phyloP scores from a whole-genome alignment of 2,329 filamentous ascomycete genomes.

The Beauveria sp. region DNA sequence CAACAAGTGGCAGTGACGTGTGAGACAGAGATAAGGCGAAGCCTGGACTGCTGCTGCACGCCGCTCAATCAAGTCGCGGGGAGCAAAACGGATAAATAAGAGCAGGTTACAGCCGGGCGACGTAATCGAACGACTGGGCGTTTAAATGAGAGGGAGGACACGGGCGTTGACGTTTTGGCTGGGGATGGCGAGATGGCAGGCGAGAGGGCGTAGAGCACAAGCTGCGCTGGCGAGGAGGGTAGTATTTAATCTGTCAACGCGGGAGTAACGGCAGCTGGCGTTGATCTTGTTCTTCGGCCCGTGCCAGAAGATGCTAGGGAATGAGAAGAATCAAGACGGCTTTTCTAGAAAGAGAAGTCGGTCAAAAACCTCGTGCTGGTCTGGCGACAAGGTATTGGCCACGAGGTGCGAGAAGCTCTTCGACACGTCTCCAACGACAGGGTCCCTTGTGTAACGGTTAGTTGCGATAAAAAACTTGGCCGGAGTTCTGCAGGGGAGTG shows the following conservation, averaged over 20 bases:
- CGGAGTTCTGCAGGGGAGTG: neutral
- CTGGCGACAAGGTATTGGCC: conserved; percentile 3
- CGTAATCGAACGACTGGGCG: neutral
- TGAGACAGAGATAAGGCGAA: conserved; percentile 11
- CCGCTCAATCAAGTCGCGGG: neutral
- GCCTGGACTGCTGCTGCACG: neutral
- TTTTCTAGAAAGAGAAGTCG: neutral
- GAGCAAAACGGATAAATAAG: neutral
- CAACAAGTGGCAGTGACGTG: conserved; percentile 1
- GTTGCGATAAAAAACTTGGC: neutral
- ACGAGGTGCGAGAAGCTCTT: conserved; percentile 12
- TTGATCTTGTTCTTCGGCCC: neutral
- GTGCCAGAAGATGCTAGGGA: neutral
- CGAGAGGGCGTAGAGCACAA: neutral
- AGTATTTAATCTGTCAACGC: conserved; percentile 6
- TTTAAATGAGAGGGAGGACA: neutral
- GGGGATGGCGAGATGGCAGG: neutral
- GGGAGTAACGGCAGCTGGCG: neutral
- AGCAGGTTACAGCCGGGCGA: neutral
- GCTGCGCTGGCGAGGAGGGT: conserved; percentile 5
- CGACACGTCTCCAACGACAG: conserved; percentile 9
- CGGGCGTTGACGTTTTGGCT: neutral
- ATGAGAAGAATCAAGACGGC: neutral
- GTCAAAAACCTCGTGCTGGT: neutral
- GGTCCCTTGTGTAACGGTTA: neutral